Evolutionary conservation across 78 protist species (phyloP).

Genomic region (Monosiga brevicollis): DNA sequence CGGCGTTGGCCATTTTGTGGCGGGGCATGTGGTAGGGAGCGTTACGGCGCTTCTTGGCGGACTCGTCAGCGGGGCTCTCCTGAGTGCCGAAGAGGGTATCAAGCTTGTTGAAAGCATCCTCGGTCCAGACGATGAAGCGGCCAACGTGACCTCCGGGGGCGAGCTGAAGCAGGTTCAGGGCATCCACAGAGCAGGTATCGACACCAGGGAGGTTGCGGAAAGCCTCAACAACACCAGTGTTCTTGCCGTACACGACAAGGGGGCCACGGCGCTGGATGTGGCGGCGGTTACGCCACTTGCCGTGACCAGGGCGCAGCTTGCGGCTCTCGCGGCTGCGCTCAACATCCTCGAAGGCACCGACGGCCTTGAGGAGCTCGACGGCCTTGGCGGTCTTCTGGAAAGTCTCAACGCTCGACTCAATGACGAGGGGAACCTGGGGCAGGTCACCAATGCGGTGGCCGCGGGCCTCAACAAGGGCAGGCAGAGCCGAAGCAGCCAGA

Average conservation of each 20-base stretch:
- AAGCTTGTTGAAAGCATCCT: slow-evolving; percentile 90
- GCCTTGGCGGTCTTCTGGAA: slow-evolving; percentile 89
- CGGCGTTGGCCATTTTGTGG: slow-evolving; percentile 81
- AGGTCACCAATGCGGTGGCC: slow-evolving; percentile 89
- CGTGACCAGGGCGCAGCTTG: slow-evolving; percentile 90
- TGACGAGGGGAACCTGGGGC: slow-evolving; percentile 95
- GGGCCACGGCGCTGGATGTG: slow-evolving; percentile 92
- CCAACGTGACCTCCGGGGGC: slow-evolving; percentile 99
- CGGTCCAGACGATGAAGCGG: slow-evolving; percentile 98
- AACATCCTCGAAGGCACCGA: slow-evolving; percentile 90
- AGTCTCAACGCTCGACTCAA: slow-evolving; percentile 60
- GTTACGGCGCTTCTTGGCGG: slow-evolving; percentile 60
- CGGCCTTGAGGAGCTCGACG: slow-evolving; percentile 55
- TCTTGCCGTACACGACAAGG: slow-evolving; percentile 79
- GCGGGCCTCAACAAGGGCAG: slow-evolving; percentile 96
- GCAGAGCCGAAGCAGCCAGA: slow-evolving; percentile 96
- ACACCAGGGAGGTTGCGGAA: slow-evolving; percentile 99
- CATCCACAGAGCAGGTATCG: slow-evolving; percentile 75
- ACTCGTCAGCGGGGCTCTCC: slow-evolving; percentile 3
- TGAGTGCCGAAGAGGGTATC: slow-evolving; percentile 77
- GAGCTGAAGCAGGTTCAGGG: slow-evolving; percentile 95
- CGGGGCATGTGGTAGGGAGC: slow-evolving; percentile 70
- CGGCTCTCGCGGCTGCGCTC: slow-evolving; percentile 44
- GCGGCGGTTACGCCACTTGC: slow-evolving; percentile 97
- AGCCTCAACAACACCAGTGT: slow-evolving; percentile 68